Evolutionary conservation across 192 early-diverging fungal genomes (phyloP).

Genomic region (Coemansia reversa): DNA sequence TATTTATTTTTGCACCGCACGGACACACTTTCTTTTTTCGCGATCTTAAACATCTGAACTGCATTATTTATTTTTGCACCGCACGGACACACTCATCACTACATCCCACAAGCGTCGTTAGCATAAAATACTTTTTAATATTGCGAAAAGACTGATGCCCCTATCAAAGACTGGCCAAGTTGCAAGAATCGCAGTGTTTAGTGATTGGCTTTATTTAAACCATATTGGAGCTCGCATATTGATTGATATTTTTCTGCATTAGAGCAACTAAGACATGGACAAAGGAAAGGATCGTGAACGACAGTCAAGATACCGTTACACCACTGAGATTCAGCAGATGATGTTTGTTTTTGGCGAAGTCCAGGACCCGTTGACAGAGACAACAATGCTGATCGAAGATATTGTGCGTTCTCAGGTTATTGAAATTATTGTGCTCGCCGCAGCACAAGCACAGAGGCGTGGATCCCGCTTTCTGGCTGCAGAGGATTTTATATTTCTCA

Average conservation of each 20-base stretch:
- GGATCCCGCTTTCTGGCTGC: constrained; percentile 75
- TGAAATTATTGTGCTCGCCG: constrained; percentile 90
- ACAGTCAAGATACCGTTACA: constrained; percentile 56
- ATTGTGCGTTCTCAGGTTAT: constrained; percentile 93
- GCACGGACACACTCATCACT: no score
- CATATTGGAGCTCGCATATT: background rate
- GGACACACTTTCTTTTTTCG: no score
- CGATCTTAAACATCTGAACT: no score
- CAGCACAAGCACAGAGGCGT: constrained; percentile 78
- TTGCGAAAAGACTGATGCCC: no score
- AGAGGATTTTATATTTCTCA: constrained; percentile 96
- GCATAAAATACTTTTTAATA: no score
- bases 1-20: background rate
- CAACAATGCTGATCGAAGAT: constrained; percentile 90
- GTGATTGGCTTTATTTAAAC: background rate
- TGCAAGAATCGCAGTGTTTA: background rate
- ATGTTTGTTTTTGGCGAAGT: constrained; percentile 99
- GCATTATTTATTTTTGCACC: no score
- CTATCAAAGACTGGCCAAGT: no score
- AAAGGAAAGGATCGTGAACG: constrained; percentile 28
- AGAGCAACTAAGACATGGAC: constrained; percentile 15
- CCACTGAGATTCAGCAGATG: constrained; percentile 92
- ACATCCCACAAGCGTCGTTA: no score
- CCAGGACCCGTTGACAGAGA: constrained; percentile 82
- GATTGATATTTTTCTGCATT: background rate